Conservation (phyloP, 2,329 filamentous ascomycete species). For the Penicillium brasilianum region DNA sequence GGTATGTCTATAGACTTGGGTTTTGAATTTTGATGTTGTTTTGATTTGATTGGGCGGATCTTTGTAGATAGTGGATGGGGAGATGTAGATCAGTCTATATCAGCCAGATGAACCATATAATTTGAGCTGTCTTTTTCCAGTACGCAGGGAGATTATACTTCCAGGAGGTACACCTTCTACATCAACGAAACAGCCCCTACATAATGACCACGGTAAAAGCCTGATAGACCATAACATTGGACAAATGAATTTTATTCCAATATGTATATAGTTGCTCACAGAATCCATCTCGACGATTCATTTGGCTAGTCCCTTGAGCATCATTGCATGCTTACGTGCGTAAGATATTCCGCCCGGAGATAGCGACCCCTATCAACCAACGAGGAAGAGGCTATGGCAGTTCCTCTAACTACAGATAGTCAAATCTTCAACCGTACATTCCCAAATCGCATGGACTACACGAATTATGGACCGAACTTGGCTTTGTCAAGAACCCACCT, state of each 20-base stretch:
- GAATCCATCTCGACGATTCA: background rate
- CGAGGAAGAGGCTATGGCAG: background rate
- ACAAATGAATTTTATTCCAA: background rate
- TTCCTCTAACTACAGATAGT: background rate
- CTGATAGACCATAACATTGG: background rate
- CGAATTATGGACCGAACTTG: background rate
- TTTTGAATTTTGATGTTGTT: background rate
- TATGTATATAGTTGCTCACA: background rate
- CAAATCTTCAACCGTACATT: background rate
- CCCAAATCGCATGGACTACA: background rate
- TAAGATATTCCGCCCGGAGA: background rate
- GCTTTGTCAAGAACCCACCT: background rate
- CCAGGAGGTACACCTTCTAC: background rate
- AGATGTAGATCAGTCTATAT: background rate
- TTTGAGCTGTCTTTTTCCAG: no score
- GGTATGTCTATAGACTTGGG: background rate
- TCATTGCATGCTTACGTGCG: background rate
- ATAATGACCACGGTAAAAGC: background rate
- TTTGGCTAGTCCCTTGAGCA: background rate
- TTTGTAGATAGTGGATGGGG: background rate
- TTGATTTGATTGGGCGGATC: no score
- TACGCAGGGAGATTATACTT: background rate
- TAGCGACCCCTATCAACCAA: no score
- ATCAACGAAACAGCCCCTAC: no score
- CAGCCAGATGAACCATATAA: no score